Evolutionary conservation across 1,284 basidiomycete genomes (phyloP).

Genomic region (Sutorius eximius): DNA sequence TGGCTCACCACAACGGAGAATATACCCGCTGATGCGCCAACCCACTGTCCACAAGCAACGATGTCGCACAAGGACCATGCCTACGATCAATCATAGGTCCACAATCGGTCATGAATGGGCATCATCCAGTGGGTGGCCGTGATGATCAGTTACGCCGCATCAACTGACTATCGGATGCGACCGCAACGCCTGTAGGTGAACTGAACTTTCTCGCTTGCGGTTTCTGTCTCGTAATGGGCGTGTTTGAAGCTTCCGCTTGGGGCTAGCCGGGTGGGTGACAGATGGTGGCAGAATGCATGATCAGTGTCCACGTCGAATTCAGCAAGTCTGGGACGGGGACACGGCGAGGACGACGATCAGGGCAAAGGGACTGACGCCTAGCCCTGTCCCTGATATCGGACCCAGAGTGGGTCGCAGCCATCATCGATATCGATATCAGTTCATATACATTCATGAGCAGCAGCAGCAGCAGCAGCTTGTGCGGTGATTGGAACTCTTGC

Average conservation of each 20-base stretch:
- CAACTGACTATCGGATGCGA: neutral
- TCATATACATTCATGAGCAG: too few species aligned
- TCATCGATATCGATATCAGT: too few species aligned
- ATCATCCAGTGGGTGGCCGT: neutral
- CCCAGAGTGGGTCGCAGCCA: neutral
- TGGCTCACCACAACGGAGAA: neutral
- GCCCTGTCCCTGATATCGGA: neutral
- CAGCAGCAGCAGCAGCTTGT: neutral
- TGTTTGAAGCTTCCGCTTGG: neutral
- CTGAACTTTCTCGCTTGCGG: neutral
- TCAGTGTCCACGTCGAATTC: neutral
- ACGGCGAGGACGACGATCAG: neutral
- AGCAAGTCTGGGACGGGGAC: neutral
- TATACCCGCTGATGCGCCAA: neutral
- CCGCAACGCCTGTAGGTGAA: neutral
- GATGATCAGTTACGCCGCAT: neutral
- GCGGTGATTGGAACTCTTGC: neutral
- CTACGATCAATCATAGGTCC: neutral
- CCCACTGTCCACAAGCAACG: neutral
- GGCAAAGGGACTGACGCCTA: neutral
- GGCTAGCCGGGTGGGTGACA: neutral
- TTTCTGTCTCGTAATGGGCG: neutral
- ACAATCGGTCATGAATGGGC: neutral
- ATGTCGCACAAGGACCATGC: neutral
- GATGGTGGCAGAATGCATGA: neutral